Conservation (phyloP, 805 yeast species). For the Saccharomycopsis sp. region DNA sequence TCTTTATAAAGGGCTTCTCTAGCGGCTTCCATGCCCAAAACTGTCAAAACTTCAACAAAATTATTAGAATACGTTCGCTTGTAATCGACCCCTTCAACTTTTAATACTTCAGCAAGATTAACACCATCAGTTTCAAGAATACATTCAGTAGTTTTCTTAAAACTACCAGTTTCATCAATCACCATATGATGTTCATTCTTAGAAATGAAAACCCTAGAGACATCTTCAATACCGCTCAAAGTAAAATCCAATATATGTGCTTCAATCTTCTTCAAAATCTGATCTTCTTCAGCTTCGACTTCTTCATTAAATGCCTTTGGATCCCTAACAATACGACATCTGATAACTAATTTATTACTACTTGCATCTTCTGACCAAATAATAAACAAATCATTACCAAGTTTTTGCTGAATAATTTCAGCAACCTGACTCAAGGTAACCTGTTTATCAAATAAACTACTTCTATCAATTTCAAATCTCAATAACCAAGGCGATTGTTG, state of each 20-base stretch:
- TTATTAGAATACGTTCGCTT: conserved; percentile 90
- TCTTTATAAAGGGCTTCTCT: conserved; percentile 91
- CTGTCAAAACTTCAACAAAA: conserved; percentile 90
- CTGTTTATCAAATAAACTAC: conserved; percentile 97
- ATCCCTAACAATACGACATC: conserved; percentile 97
- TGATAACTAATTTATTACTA: conserved; percentile 90
- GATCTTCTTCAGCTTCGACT: conserved; percentile 94
- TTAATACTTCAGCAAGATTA: conserved; percentile 88
- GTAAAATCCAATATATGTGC: conserved; percentile 95
- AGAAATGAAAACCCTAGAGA: conserved; percentile 70
- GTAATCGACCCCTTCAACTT: conserved; percentile 91
- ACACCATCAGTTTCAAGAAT: conserved; percentile 98
- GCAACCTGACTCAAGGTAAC: conserved; percentile 98
- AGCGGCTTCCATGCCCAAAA: conserved; percentile 97
- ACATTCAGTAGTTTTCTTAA: conserved; percentile 88
- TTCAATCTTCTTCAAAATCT: conserved; percentile 89
- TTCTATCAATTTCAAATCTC: conserved; percentile 95
- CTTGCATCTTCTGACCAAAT: conserved; percentile 97
- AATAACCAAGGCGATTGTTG: conserved; percentile 97
- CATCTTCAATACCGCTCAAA: conserved; percentile 92
- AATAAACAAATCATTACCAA: conserved; percentile 91
- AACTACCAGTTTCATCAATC: conserved; percentile 79
- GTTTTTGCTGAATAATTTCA: conserved; percentile 84
- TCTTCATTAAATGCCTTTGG: conserved; percentile 91
- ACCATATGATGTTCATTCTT: conserved; percentile 33